Conservation (phyloP, 352 stramenopile species). For the Thraustochytrium sp. region DNA sequence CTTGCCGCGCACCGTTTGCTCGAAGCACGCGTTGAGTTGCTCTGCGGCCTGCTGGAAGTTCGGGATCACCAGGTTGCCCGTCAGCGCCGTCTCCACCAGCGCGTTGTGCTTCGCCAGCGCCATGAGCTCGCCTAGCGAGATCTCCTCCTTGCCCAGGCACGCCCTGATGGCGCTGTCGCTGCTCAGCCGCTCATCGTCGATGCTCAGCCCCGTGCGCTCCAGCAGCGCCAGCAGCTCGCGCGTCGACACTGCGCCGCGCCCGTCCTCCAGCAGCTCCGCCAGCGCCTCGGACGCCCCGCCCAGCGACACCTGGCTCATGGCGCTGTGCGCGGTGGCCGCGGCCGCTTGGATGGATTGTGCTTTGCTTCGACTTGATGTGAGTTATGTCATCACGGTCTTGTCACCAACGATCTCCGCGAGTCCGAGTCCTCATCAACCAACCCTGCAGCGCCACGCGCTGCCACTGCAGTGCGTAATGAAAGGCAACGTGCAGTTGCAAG, state of each 20-base stretch:
- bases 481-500: too few species aligned
- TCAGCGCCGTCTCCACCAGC: constrained; percentile 18
- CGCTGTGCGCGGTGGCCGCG: too few species aligned
- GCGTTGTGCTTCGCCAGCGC: constrained; percentile 3
- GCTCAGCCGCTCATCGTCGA: not conserved
- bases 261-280: not conserved
- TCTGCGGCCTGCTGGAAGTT: not conserved
- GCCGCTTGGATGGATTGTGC: too few species aligned
- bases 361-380: too few species aligned
- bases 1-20: not conserved
- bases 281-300: too few species aligned
- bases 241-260: not conserved
- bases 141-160: not conserved
- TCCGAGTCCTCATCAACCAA: too few species aligned
- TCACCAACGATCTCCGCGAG: too few species aligned
- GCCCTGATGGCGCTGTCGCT: not conserved
- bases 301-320: too few species aligned
- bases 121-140: constrained; percentile 22
- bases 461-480: too few species aligned
- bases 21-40: constrained; percentile 12
- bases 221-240: not conserved
- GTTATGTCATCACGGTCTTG: too few species aligned
- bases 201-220: constrained; percentile 2
- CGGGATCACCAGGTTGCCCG: not conserved
- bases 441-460: too few species aligned